Base-by-base conservation (phyloP, 2,329 filamentous ascomycete genomes). In the Calonectria hongkongensis region DNA sequence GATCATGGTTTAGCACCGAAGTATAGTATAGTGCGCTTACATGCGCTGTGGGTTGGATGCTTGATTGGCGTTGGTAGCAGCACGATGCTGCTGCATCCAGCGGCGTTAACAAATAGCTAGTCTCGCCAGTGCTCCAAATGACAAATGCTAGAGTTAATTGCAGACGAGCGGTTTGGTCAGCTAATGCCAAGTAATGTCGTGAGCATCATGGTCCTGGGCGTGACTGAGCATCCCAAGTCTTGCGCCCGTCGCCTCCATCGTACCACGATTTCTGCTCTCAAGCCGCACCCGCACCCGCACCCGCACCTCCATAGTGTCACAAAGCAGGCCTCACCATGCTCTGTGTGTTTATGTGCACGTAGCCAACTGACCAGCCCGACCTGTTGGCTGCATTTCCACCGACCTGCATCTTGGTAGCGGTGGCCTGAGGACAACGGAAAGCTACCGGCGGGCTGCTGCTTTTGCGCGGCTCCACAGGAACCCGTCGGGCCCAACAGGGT, bases 241-340 rank as follows among this genome's bases (percentile, higher is more conserved):
- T 63, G 58, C 41, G 41, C 58, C 58, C 58, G 39, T 58, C 56
- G 36, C 47, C 27, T 66, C 33, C 65, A 41, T 28, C 28, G 25
- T 41, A 65, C 56, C 58, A 43, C 39, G 33, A 16, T 33, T 56
- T 28, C 27, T 36, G 10, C 33, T 12, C 68, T 47, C 18, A 43
- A 30, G 12, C 18, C 21, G 36, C 45, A 33, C 45, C 25, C 12
- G 60, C 48, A 9, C 50, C 39, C 56, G 58, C 56, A 58, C 39
- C 64, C 47, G 56, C 41, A 25, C 54, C 33, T 48, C 45, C 7
- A 48, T n/a, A 25, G 21, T 60, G 15, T 60, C 36, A 18, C 54
- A 28, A 68, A 56, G 56, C 69, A 71, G 65, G 65, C 65, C 63
- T 56, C 33, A 51, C 70, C 65, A 68, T 72, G 65, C 41, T 21